Conservation (phyloP, 345 rosid species). For the Erysimum cheiranthoides region DNA sequence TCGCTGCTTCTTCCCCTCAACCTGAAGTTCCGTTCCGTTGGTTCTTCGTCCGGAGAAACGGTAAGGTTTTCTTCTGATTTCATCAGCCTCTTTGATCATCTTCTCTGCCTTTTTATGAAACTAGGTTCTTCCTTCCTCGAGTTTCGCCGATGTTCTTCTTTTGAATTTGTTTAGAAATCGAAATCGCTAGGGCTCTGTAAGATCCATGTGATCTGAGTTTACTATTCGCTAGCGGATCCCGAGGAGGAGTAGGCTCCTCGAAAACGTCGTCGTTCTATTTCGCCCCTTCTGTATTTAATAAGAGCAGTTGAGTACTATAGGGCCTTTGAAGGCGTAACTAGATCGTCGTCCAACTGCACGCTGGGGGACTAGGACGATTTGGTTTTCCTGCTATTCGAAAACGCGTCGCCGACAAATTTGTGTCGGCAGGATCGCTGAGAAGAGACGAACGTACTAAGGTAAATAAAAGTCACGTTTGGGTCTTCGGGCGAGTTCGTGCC, state of each 20-base stretch:
- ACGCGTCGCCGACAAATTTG: slow-evolving; percentile 35
- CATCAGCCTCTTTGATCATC: slow-evolving; percentile 10
- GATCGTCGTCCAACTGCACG: slow-evolving; percentile 29
- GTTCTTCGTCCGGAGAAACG: slow-evolving; percentile 27
- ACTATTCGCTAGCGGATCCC: slow-evolving; percentile 36
- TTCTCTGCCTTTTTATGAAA: neutral
- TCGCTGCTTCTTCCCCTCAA: slow-evolving; percentile 19
- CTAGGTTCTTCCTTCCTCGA: slow-evolving; percentile 17
- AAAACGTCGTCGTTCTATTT: slow-evolving; percentile 35
- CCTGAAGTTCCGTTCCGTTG: slow-evolving; percentile 10
- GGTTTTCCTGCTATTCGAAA: slow-evolving; percentile 20
- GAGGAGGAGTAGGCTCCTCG: slow-evolving; percentile 25
- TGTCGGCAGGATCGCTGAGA: slow-evolving; percentile 32
- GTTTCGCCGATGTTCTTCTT: slow-evolving; percentile 10
- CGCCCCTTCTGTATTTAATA: neutral
- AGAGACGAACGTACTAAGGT: slow-evolving; percentile 7
- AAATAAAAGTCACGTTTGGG: neutral
- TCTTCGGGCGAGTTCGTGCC: slow-evolving; percentile 4
- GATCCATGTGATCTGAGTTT: slow-evolving; percentile 44
- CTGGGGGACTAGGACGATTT: slow-evolving; percentile 9
- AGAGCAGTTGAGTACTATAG: slow-evolving; percentile 5
- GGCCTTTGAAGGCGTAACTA: neutral
- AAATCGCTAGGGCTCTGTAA: slow-evolving; percentile 21
- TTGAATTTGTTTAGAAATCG: neutral
- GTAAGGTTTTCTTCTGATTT: slow-evolving; percentile 31